Evolutionary conservation across 768 basidiomycete genomes (phyloP), one percentile per base, ranked within the genome.

Genomic region (Pleurotus djamor): DNA sequence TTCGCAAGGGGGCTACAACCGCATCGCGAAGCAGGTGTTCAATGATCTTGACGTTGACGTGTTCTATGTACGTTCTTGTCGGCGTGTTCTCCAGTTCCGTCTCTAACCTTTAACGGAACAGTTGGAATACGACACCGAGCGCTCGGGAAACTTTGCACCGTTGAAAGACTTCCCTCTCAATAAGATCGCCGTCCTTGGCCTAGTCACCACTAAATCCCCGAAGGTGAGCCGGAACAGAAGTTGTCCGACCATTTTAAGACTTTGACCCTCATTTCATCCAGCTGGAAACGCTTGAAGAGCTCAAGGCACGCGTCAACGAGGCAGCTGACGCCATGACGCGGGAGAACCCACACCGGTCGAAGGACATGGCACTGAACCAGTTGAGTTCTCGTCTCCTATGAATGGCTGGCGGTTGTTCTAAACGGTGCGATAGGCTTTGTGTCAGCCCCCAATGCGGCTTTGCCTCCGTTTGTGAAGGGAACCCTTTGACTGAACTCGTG

Each of bases 81-180:
- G 13, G 13, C 52, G 4, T 35, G 37, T 54, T 59, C 44, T 44
- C 32, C 41, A 37, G 51, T 49, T 32, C 32, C 51, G 38, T 38
- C 16, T n/a, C 10, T 54, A 37, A 38, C 5, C 57, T 35, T 49
- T 36, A n/a, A 52, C 48, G 60, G 45, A 67, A 64, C 62, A 82
- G 85, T 76, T 88, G 41, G 85, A 87, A 70, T 87, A 85, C 67
- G 86, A 88, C 68, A 83, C 80, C n/a, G 79, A 79, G 61, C 83
- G 85, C 50, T 79, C 84, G 1, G 86, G 86, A 32, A 78, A 82
- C 59, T 87, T 87, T 63, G 64, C 74, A 59, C 83, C 85, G n/a
- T 76, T 87, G 12, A 79, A 73, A 67, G 66, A 74, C 61, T 73
- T 87, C 9, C 85, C 85, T 1, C 68, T 71, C 6, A 73, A 77